A percentile compares a stretch with the other conserved stretches of the same genome.
These are phyloP conservation scores for Durio zibethinus DNA, from an alignment of 345 rosid species.

Conservation along the genomic window DNA sequence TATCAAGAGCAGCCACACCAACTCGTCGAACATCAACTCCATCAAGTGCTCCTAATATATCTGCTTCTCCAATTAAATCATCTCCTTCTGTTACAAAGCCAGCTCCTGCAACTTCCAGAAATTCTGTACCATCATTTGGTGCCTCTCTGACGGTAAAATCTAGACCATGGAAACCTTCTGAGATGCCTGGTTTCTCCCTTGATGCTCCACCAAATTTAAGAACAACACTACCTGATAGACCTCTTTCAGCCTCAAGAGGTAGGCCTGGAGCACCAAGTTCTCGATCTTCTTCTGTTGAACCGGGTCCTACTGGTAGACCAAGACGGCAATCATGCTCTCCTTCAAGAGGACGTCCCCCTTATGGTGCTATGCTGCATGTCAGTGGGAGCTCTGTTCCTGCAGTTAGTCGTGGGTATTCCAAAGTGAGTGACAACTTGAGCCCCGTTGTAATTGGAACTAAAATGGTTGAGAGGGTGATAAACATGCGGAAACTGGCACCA, in stretches of 20 bases:
- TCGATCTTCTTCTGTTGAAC: slow-evolving; percentile 85
- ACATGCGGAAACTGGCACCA: slow-evolving; percentile 87
- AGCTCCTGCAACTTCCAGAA: slow-evolving; percentile 41
- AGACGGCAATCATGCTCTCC: slow-evolving; percentile 97
- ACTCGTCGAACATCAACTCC: slow-evolving; percentile 73
- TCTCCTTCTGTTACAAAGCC: slow-evolving; percentile 45
- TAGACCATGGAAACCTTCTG: slow-evolving; percentile 97
- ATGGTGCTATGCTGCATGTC: slow-evolving; percentile 47
- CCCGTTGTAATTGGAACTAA: slow-evolving; percentile 84
- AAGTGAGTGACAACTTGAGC: slow-evolving; percentile 68
- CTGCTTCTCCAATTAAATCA: slow-evolving; percentile 49
- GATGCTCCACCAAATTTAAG: slow-evolving; percentile 97
- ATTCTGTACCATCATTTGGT: slow-evolving; percentile 59
- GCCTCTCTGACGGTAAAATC: slow-evolving; percentile 75
- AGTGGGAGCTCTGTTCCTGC: slow-evolving; percentile 98
- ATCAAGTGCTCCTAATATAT: slow-evolving; percentile 41
- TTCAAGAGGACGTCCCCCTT: slow-evolving; percentile 73
- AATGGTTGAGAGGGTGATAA: slow-evolving; percentile 95
- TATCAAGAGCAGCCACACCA: slow-evolving; percentile 83
- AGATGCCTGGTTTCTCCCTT: slow-evolving; percentile 94
- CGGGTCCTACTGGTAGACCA: slow-evolving; percentile 60
- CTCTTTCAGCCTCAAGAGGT: slow-evolving; percentile 90
- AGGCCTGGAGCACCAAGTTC: slow-evolving; percentile 93
- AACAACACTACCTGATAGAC: slow-evolving; percentile 80
- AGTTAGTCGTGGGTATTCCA: slow-evolving; percentile 56